Evolutionary conservation across 2,329 filamentous ascomycete genomes (phyloP).

Genomic region (Rhinocladiella mackenziei): DNA sequence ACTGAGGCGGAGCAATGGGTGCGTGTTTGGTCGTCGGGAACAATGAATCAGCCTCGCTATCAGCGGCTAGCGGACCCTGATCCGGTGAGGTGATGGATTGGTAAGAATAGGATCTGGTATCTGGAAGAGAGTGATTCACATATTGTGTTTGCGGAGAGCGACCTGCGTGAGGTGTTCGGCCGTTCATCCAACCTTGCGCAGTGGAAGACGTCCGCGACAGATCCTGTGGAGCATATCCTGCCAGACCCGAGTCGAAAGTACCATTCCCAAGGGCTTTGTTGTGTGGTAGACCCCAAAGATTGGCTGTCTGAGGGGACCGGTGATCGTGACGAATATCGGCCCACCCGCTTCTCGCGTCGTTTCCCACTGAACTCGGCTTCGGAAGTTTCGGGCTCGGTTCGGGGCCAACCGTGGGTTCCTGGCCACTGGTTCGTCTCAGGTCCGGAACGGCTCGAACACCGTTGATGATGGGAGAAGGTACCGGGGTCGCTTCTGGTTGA

Average conservation of each 20-base stretch:
- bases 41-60: slow-evolving; percentile 36
- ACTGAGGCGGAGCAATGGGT: slow-evolving; percentile 46
- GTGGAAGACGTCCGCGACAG: slow-evolving; percentile 41
- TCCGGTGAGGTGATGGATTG: slow-evolving; percentile 38
- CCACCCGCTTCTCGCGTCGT: slow-evolving; percentile 27
- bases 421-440: slow-evolving; percentile 11
- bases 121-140: slow-evolving; percentile 32
- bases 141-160: slow-evolving; percentile 29
- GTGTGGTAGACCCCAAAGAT: slow-evolving; percentile 58
- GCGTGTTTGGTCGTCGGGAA: slow-evolving; percentile 42
- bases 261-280: slow-evolving; percentile 60
- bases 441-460: slow-evolving; percentile 27
- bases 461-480: slow-evolving; percentile 32
- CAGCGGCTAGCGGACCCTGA: slow-evolving; percentile 34
- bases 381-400: slow-evolving; percentile 25
- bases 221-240: slow-evolving; percentile 46
- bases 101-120: slow-evolving; percentile 31
- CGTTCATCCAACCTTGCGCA: slow-evolving; percentile 35
- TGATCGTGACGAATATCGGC: slow-evolving; percentile 34
- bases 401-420: slow-evolving; percentile 8
- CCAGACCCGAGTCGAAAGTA: slow-evolving; percentile 55
- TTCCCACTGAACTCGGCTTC: slow-evolving; percentile 17
- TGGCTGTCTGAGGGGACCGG: slow-evolving; percentile 39
- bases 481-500: slow-evolving; percentile 14
- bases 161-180: slow-evolving; percentile 26